These are phyloP conservation scores for Coix lacrymajobi DNA, from an alignment of 176 grass and related monocot species.

Conservation along the genomic window DNA sequence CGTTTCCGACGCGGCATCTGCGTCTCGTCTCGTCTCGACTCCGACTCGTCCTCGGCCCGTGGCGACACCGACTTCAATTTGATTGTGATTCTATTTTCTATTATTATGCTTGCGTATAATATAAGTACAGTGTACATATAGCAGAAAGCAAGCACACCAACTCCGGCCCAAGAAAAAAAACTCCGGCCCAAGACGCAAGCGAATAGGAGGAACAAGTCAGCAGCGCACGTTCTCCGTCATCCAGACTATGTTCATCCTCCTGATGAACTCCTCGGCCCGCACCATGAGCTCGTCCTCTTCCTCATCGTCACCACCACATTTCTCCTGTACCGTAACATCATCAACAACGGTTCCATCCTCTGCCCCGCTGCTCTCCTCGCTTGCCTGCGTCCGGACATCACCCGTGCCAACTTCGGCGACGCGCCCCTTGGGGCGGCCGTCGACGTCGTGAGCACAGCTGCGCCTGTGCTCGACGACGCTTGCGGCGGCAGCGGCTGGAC, in stretches of 20 bases:
- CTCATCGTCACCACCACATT: background rate
- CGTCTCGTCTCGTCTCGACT: background rate
- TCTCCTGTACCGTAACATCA: background rate
- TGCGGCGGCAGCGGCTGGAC: background rate
- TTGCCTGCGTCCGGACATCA: background rate
- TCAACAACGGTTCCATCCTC: background rate
- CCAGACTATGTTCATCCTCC: slow-evolving; percentile 70
- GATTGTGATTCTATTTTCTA: background rate
- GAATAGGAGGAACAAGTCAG: background rate
- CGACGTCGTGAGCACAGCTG: background rate
- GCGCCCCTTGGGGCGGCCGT: background rate
- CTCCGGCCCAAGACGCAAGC: background rate
- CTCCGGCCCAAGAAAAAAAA: too few relatives aligned
- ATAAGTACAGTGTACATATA: too few relatives aligned
- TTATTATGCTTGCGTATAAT: too few relatives aligned
- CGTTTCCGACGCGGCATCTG: background rate
- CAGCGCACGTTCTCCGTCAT: slow-evolving; percentile 22
- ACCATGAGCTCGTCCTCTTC: slow-evolving; percentile 37
- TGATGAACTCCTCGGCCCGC: slow-evolving; percentile 65
- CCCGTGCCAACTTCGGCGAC: background rate
- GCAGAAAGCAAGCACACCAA: too few relatives aligned
- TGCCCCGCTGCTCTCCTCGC: background rate
- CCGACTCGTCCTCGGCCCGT: background rate
- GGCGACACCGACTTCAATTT: background rate
- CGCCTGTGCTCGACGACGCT: background rate